These are phyloP conservation scores for Mucor sp. DNA, from an alignment of 371 early-diverging fungal species.

Conservation along the genomic window DNA sequence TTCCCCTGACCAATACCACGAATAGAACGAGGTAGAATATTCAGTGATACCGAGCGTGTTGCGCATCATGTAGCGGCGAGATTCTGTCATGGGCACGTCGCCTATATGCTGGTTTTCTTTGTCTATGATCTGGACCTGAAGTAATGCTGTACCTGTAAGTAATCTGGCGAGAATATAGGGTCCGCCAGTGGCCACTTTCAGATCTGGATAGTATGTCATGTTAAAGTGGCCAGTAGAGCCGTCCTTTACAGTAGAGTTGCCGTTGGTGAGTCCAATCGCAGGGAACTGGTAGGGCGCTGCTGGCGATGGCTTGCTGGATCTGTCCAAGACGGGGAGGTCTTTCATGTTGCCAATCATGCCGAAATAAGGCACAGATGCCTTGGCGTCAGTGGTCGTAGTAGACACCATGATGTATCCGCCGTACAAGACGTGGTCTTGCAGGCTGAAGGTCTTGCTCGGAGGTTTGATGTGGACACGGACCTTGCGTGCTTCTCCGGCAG, in stretches of 20 bases:
- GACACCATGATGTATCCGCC: constrained; percentile 26
- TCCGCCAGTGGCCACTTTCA: background rate
- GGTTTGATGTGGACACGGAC: constrained; percentile 42
- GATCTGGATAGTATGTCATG: background rate
- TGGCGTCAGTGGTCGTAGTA: background rate
- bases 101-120: constrained; percentile 16
- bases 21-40: constrained; percentile 13
- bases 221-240: constrained; percentile 7
- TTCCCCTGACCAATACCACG: constrained; percentile 29
- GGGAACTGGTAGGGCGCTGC: constrained; percentile 22
- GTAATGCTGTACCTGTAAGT: constrained; percentile 24
- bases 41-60: constrained; percentile 18
- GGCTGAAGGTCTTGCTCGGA: constrained; percentile 23
- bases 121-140: constrained; percentile 23
- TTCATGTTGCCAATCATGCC: constrained; percentile 38
- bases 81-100: constrained; percentile 19
- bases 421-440: constrained; percentile 23
- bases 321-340: constrained; percentile 25
- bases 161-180: constrained; percentile 25
- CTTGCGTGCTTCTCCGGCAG: constrained; percentile 35
- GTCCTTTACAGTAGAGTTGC: background rate
- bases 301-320: background rate
- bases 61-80: constrained; percentile 23
- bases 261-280: constrained; percentile 20
- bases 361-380: constrained; percentile 27